Evolutionary conservation across 768 basidiomycete genomes (phyloP).

Genomic region (Ephemerocybe angulata): DNA sequence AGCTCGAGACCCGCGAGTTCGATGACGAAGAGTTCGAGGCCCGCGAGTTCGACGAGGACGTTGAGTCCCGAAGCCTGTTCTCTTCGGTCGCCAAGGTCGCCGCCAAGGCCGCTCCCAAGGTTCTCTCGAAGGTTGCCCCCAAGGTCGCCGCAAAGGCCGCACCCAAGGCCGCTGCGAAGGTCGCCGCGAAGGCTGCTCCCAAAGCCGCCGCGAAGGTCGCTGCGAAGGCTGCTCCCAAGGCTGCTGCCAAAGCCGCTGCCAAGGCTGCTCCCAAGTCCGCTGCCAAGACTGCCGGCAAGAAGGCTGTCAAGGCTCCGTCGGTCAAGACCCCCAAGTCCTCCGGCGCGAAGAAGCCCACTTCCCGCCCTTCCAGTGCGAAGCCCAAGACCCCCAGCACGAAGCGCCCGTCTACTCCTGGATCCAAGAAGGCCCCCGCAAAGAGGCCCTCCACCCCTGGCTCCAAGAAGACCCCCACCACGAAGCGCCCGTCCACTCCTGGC

Average conservation of each 20-base stretch:
- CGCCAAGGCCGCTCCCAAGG: neutral
- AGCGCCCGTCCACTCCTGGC: neutral
- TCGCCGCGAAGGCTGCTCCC: neutral
- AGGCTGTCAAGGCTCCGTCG: neutral
- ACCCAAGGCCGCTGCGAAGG: neutral
- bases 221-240: neutral
- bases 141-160: neutral
- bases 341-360: neutral
- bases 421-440: neutral
- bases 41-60: neutral
- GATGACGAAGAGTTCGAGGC: slow-evolving; percentile 3
- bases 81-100: slow-evolving; percentile 1
- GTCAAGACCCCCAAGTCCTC: neutral
- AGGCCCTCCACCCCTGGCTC: neutral
- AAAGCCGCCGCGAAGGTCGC: neutral
- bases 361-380: neutral
- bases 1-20: neutral
- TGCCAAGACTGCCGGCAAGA: neutral
- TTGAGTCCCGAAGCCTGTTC: no score
- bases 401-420: no score
- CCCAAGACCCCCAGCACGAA: neutral
- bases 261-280: neutral
- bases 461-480: neutral
- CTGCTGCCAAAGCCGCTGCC: neutral
- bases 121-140: neutral